phyloP scores from a whole-genome alignment of 371 early-diverging fungal species.

The Massospora cicadina region DNA sequence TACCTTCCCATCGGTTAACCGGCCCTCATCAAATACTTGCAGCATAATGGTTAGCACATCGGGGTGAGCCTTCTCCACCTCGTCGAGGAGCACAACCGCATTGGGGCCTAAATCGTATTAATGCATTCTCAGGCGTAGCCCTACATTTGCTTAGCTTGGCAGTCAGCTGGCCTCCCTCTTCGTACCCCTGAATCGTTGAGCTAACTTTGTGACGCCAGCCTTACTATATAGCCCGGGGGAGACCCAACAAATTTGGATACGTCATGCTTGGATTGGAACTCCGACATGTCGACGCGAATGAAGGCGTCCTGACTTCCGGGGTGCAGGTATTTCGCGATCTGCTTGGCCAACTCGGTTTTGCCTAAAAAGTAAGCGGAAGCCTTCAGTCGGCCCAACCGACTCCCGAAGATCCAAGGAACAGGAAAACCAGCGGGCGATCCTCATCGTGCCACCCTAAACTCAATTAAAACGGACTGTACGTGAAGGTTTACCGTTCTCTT shows the following conservation, averaged over 20 bases:
- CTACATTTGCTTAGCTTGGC: constrained; percentile 71
- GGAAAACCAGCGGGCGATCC: constrained; percentile 55
- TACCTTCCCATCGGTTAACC: constrained; percentile 66
- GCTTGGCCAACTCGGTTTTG: constrained; percentile 76
- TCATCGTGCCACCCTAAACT: constrained; percentile 26
- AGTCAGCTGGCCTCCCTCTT: constrained; percentile 72
- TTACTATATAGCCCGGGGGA: constrained; percentile 42
- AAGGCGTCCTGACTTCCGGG: constrained; percentile 67
- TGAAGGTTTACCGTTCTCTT: constrained; percentile 29
- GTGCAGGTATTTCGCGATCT: constrained; percentile 72
- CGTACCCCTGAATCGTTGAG: constrained; percentile 28
- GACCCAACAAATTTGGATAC: constrained; percentile 79
- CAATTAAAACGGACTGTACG: background rate
- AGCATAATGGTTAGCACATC: constrained; percentile 53
- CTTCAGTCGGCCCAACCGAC: constrained; percentile 77
- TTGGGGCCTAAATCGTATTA: too few relatives aligned
- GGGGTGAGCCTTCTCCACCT: constrained; percentile 82
- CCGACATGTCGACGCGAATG: constrained; percentile 84
- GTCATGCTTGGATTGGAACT: constrained; percentile 63
- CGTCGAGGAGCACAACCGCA: constrained; percentile 75
- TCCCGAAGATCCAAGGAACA: constrained; percentile 88
- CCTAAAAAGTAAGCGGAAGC: too few relatives aligned
- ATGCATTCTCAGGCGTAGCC: too few relatives aligned
- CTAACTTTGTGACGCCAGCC: too few relatives aligned
- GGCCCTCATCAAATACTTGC: constrained; percentile 84